A percentile compares a stretch with the other conserved stretches of the same genome.
Conservation (phyloP, 2,329 filamentous ascomycete genomes). For the Periglandula ipomoeae region DNA sequence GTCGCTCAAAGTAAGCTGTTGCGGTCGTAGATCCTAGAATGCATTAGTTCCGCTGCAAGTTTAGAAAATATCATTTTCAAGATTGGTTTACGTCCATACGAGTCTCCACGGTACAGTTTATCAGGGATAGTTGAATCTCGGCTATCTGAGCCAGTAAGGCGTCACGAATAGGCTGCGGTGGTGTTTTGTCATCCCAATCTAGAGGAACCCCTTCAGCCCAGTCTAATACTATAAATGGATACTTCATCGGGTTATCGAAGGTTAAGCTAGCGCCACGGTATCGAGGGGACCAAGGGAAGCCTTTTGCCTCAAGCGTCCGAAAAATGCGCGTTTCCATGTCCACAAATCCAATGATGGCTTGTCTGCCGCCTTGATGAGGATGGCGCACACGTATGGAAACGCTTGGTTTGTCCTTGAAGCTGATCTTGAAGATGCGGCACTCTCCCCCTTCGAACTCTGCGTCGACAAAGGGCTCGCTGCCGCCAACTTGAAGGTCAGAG, state of each 20-base stretch:
- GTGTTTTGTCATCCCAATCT: not conserved
- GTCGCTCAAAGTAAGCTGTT: not conserved
- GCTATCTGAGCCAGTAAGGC: not conserved
- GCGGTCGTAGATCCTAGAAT: not conserved
- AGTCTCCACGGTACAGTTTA: not conserved
- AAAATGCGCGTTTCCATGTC: not conserved
- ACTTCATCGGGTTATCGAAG: conserved; percentile 2
- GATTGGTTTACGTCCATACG: not conserved
- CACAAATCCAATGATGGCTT: not conserved
- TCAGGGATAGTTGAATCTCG: conserved; percentile 2
- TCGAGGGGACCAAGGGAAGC: conserved; percentile 1
- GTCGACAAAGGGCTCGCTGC: not conserved
- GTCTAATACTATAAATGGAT: conserved; percentile 1
- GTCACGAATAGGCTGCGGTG: not conserved
- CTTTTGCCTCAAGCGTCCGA: not conserved
- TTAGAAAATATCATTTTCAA: no score
- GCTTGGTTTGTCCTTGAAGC: not conserved
- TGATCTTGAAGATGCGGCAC: conserved; percentile 4
- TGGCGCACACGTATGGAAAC: conserved; percentile 1
- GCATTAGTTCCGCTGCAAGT: no score
- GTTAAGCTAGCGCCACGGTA: conserved; percentile 1
- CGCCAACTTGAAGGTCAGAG: not conserved
- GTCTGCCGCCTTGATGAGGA: not conserved
- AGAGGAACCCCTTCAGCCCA: conserved; percentile 1
- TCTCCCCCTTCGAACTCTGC: conserved; percentile 1